Evolutionary conservation across 257 asterid genomes (phyloP), one percentile per base, ranked within the genome.

Genomic region (Penstemon eatonii): DNA sequence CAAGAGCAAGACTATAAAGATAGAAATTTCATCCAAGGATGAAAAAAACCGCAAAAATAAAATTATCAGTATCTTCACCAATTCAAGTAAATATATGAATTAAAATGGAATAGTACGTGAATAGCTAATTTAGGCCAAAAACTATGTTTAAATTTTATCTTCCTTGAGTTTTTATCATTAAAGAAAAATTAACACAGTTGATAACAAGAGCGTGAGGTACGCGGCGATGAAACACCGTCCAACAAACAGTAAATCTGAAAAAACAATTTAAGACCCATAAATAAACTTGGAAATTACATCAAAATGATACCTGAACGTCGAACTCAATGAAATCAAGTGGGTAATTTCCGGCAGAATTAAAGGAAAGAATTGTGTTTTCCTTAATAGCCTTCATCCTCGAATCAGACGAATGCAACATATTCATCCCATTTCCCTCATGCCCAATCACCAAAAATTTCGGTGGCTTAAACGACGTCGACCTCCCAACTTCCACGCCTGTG

Each of bases 351-450:
- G 97, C 99, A 4, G 89, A 66, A 56, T 91, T 91, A 71, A 94
- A 94, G 2, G 99, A 91, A 11, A 85, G 86, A 72, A 94, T 74
- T 4, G 99, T 84, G 52, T 94, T 94, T 72, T 94, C 99, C 37
- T 89, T 94, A 37, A 91, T 65, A 3, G 92, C 88, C 56, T 84
- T 88, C 87, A 86, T 80, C 77, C 93, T 89, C 75, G 79, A 82
- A 81, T 94, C 99, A 58, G 87, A 10, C 0, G 99, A 89, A 13
- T 89, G 96, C 93, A 91, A 55, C 77, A 79, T 56, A 37, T 94
- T 94, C 99, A 94, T 94, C 49, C 99, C 99, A 72, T 76, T 85
- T 41, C 99, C 99, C 73, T 97, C 77, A 58, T 94, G 99, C 9
- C 99, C 99, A 78, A 94, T 78, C 66, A 94, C 95, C 62, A 94